Evolutionary conservation across 2,329 filamentous ascomycete species (phyloP), one percentile per base, ranked within the genome.

Genomic region (Fusarium nygamai): DNA sequence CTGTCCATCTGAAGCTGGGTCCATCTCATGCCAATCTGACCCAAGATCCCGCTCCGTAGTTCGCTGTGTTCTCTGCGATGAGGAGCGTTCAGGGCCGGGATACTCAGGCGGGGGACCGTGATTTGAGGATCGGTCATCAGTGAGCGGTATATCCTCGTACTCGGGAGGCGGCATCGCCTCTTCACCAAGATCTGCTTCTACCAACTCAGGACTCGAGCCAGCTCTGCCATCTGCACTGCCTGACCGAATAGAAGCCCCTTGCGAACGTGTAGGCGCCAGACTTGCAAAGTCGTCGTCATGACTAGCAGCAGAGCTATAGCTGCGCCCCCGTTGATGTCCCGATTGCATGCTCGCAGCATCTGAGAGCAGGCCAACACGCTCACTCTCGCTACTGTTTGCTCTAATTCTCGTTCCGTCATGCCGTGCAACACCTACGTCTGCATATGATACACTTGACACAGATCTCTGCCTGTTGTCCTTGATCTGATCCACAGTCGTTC

Each of bases 371-470:
- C 93, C 93, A 48, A 92, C 85, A 36, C 90, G 86, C 79, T 96
- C 93, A 77, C 91, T 94, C 75, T 95, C 93, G 24, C 86, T 87
- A 71, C 92, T 95, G 78, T 91, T 92, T 41, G 92, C 92, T 36
- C 94, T 88, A 34, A 96, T 83, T 51, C 94, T 86, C 3, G 92
- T 94, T 57, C 94, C 94, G 76, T 96, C 94, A 77, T 93, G 93
- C 50, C 92, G 87, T 2, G 92, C 93, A 20, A 95, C 89, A 39
- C 94, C 94, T 9, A 96, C 82, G 47, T 94, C 92, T 16, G 89
- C 92, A 76, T 96, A 96, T 48, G 91, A 91, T 24, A 96, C 94
- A 64, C 91, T 92, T 50, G 92, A 93, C 8, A 94, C 91, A 22
- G 92, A 88, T 33, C 92, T 87, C 64, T 92, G 89, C 24, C 93